A percentile compares a stretch with the other conserved stretches of the same genome.
Evolutionary conservation across 768 basidiomycete genomes (phyloP).

Genomic region (Rhizopogon rudus): DNA sequence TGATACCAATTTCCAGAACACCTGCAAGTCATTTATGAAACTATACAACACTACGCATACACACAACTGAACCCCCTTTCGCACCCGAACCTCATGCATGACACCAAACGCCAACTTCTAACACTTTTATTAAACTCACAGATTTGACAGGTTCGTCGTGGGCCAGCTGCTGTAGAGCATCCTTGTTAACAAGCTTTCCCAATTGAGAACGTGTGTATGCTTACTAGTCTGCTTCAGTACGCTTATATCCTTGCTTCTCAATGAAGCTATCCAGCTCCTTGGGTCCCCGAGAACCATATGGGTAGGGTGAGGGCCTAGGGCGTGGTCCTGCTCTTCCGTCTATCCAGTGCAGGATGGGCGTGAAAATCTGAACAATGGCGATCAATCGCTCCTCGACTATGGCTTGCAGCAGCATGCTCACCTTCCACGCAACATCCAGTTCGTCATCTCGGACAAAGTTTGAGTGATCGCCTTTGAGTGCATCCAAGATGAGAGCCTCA

Average conservation of each 20-base stretch:
- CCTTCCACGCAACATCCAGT: slow-evolving; percentile 97
- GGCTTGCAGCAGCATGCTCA: slow-evolving; percentile 26
- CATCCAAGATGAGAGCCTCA: slow-evolving; percentile 92
- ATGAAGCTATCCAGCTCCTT: slow-evolving; percentile 76
- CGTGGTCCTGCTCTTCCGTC: slow-evolving; percentile 65
- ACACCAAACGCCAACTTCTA: not conserved
- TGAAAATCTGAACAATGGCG: slow-evolving; percentile 67
- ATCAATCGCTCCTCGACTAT: not conserved
- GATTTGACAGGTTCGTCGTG: slow-evolving; percentile 17
- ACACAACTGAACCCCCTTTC: not conserved
- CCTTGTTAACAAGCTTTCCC: not conserved
- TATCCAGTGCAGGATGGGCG: slow-evolving; percentile 94
- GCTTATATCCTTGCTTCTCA: slow-evolving; percentile 69
- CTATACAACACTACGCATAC: slow-evolving; percentile 1
- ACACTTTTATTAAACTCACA: slow-evolving; percentile 9
- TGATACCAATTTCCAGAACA: not conserved
- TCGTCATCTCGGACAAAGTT: slow-evolving; percentile 99
- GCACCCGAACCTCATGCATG: not conserved
- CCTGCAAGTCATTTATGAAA: slow-evolving; percentile 1
- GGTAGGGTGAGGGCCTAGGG: slow-evolving; percentile 75
- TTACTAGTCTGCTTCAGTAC: slow-evolving; percentile 69
- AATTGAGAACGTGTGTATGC: slow-evolving; percentile 24
- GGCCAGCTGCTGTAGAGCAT: slow-evolving; percentile 21
- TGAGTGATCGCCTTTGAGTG: slow-evolving; percentile 96
- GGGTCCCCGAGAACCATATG: slow-evolving; percentile 96